Evolutionary conservation across 169 alveolate species (phyloP).

Genomic region (Cryptosporidium bovis): DNA sequence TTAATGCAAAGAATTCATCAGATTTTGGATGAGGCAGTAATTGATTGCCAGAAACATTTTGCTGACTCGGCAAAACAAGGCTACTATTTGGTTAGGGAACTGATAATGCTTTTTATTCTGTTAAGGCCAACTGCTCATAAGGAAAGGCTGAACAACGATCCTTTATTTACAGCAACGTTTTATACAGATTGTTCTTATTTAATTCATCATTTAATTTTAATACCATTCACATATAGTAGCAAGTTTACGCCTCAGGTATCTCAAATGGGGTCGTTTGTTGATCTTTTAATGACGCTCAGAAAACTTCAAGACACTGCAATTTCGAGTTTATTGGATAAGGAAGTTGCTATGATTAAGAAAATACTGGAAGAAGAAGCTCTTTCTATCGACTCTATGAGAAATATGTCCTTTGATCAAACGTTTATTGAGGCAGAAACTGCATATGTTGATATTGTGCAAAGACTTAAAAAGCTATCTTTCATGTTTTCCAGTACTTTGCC

Average conservation of each 20-base stretch:
- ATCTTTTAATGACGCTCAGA: slow-evolving; percentile 54
- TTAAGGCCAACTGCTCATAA: slow-evolving; percentile 60
- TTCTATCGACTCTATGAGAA: slow-evolving; percentile 33
- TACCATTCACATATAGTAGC: slow-evolving; percentile 61
- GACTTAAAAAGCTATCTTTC: slow-evolving; percentile 33
- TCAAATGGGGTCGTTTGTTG: slow-evolving; percentile 70
- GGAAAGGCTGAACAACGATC: slow-evolving; percentile 34
- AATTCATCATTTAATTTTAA: slow-evolving; percentile 54
- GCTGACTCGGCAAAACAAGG: slow-evolving; percentile 64
- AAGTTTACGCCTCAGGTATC: slow-evolving; percentile 64
- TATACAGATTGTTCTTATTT: slow-evolving; percentile 67
- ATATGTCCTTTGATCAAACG: slow-evolving; percentile 48
- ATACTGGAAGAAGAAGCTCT: slow-evolving; percentile 26
- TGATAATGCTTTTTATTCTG: slow-evolving; percentile 53
- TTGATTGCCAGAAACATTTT: slow-evolving; percentile 35
- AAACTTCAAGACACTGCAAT: slow-evolving; percentile 66
- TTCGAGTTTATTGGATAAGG: slow-evolving; percentile 38
- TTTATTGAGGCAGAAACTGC: slow-evolving; percentile 55
- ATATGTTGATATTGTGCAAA: slow-evolving; percentile 29
- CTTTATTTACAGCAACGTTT: slow-evolving; percentile 68
- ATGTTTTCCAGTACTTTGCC: slow-evolving; percentile 54
- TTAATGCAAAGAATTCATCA: slow-evolving; percentile 50
- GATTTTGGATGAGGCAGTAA: slow-evolving; percentile 52
- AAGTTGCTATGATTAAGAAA: not conserved
- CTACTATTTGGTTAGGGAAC: slow-evolving; percentile 53